Conservation (phyloP, 495 filamentous ascomycete species). For the Parathielavia appendiculata region DNA sequence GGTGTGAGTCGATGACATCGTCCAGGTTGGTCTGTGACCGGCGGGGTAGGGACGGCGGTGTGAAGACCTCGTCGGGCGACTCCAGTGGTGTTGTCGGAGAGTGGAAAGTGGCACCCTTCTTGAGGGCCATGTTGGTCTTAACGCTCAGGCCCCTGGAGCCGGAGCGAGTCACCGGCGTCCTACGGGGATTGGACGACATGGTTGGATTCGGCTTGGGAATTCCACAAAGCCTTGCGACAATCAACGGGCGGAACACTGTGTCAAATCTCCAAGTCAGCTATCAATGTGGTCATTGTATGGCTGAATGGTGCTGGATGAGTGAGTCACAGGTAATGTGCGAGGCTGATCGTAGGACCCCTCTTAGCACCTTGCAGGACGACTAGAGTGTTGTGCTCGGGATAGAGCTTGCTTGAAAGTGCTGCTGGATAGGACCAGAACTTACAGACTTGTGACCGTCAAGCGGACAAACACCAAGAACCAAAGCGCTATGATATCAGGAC, state of each 20-base stretch:
- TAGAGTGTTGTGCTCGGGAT: neutral
- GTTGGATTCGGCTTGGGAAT: constrained; percentile 36
- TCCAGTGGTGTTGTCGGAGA: constrained; percentile 44
- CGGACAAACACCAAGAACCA: constrained; percentile 5
- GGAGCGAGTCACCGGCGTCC: constrained; percentile 45
- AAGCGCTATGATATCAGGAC: constrained; percentile 2
- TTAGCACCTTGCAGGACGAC: constrained; percentile 1
- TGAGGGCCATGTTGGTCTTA: constrained; percentile 51
- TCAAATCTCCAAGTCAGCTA: constrained; percentile 27
- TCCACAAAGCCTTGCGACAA: constrained; percentile 23
- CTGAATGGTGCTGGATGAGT: constrained; percentile 19
- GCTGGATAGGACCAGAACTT: neutral
- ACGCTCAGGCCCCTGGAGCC: constrained; percentile 40
- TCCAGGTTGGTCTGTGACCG: constrained; percentile 60
- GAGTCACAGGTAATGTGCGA: constrained; percentile 30
- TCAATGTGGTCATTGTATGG: constrained; percentile 25
- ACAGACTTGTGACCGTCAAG: neutral
- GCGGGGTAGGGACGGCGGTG: constrained; percentile 48
- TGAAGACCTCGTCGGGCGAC: constrained; percentile 42
- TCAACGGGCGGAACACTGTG: constrained; percentile 21
- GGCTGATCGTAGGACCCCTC: constrained; percentile 20
- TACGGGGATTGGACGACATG: constrained; percentile 51
- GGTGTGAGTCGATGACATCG: constrained; percentile 53
- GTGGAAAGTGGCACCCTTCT: constrained; percentile 62
- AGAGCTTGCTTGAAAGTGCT: neutral